Evolutionary conservation across 2,329 filamentous ascomycete species (phyloP).

Genomic region (Beauveria pseudobassiana): DNA sequence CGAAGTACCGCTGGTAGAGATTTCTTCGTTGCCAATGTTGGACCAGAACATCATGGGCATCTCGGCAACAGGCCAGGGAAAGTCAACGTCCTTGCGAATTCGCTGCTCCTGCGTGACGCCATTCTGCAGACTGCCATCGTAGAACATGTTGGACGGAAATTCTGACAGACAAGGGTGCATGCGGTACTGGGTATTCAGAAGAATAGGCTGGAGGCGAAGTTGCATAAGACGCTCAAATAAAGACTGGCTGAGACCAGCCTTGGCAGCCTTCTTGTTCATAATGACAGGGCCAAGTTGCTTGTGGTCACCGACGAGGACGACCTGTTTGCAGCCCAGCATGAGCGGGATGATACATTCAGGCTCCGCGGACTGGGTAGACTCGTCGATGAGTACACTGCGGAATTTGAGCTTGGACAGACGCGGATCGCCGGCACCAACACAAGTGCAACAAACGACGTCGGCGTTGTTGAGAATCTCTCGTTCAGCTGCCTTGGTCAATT

Average conservation of each 20-base stretch:
- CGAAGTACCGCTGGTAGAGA: conserved; percentile 93
- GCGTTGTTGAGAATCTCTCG: conserved; percentile 91
- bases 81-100: conserved; percentile 87
- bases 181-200: conserved; percentile 93
- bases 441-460: conserved; percentile 98
- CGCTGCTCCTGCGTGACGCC: conserved; percentile 87
- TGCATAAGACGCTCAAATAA: conserved; percentile 94
- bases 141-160: conserved; percentile 99
- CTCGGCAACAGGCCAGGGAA: conserved; percentile 91
- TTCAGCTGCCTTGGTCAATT: conserved; percentile 87
- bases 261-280: conserved; percentile 99
- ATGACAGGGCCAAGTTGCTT: conserved; percentile 97
- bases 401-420: conserved; percentile 97
- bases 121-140: conserved; percentile 94
- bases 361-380: conserved; percentile 96
- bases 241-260: conserved; percentile 96
- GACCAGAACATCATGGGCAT: conserved; percentile 99
- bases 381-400: conserved; percentile 93
- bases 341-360: conserved; percentile 98
- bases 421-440: conserved; percentile 92
- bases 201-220: conserved; percentile 82
- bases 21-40: conserved; percentile 94
- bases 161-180: conserved; percentile 98
- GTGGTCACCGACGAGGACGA: conserved; percentile 96
- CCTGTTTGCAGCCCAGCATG: conserved; percentile 95